Evolutionary conservation across 2,329 filamentous ascomycete species (phyloP), one percentile per base, ranked within the genome.

Genomic region (Phialophora expanda): DNA sequence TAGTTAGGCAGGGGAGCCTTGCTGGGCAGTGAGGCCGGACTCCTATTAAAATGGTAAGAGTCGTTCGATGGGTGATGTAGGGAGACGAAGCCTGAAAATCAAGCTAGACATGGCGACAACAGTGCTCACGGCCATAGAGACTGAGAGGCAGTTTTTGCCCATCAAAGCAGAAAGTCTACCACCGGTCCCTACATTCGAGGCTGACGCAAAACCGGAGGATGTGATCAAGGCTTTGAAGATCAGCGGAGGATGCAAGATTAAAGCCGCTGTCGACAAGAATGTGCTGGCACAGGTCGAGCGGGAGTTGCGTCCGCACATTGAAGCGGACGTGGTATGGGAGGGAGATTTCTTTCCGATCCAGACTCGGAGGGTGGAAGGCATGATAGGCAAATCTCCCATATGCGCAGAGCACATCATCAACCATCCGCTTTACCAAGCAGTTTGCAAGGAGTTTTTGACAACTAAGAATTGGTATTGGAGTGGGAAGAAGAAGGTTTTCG

Each of bases 381-480:
- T 68, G 60, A 64, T 64, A 14, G 59, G 55, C 24, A 68, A 66
- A 32, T 55, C 41, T n/a, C 55, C 56, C 17, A 64, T 62, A 30
- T 68, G 41, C 44, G 57, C 61, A 9, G 66, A 68, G 46, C 48
- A 63, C 24, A 57, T 71, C 14, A 68, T 75, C 17, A 74, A 74
- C 70, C 69, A 76, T 20, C 73, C 71, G 0, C 65, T 76, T 1
- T 76, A 73, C 41, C 73, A 71, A 24, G 65, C 66, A 4, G 67
- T 74, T 9, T 73, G 71, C 62, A 70, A 71, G 4, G 65, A 73
- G 17, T 73, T 76, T 20, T 64, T 76, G 1, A 74, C 74, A 1
- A 74, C 71, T 17, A 69, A 69, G 6, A 71, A 66, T 62, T 71
- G 67, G 65, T 74, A 72, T 64, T 76, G 74, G 74, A 73, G 71